Percentiles rank a stretch among this genome's conserved stretches.
These are phyloP conservation scores for Suillus fuscotomentosus DNA, from an alignment of 768 basidiomycete genomes.

Conservation along the genomic window DNA sequence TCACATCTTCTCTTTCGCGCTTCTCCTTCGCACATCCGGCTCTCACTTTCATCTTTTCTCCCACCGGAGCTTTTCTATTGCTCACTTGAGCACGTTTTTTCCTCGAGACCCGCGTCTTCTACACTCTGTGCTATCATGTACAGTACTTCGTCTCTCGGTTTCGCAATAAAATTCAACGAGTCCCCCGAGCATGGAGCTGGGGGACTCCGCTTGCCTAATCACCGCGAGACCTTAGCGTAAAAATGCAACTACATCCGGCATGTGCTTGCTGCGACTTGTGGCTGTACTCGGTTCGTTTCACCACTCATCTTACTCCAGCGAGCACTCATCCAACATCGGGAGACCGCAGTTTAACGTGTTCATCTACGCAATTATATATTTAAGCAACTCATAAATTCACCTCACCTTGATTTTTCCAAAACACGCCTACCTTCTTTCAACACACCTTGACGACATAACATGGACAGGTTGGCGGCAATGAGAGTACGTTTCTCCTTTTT, in stretches of 20 bases:
- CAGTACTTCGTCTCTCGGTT: no score
- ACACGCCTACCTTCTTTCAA: constrained; percentile 13
- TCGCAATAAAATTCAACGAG: no score
- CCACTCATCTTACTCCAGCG: not conserved
- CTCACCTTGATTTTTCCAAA: not conserved
- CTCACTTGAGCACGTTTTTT: no score
- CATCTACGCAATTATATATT: not conserved
- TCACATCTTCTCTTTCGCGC: no score
- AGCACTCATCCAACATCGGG: not conserved
- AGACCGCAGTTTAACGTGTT: not conserved
- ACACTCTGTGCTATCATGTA: no score
- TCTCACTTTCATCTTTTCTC: no score
- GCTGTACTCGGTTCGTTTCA: not conserved
- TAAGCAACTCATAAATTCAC: not conserved
- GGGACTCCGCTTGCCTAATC: no score
- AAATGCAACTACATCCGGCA: not conserved
- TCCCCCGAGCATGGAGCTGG: no score
- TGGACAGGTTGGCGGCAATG: constrained; percentile 90
- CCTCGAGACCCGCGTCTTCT: no score
- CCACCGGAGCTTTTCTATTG: no score
- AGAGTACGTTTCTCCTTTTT: constrained; percentile 47
- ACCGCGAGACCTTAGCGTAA: no score
- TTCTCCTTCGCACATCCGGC: no score
- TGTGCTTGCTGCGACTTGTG: constrained; percentile 4
- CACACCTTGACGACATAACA: constrained; percentile 55